Base-by-base conservation (phyloP, 78 protist genomes). In the Protostelium mycophagum region DNA sequence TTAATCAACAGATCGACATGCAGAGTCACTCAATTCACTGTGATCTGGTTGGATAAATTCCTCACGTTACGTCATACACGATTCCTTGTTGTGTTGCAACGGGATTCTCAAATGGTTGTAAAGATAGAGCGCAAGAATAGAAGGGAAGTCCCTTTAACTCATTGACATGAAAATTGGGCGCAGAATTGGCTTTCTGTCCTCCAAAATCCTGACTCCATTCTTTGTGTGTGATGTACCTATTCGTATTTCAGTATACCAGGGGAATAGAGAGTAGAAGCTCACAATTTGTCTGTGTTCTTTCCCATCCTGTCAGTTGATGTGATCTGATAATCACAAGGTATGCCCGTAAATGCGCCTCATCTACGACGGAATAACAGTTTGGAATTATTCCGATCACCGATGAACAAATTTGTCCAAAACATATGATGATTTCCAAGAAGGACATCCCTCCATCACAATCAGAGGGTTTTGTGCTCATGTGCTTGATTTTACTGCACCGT, bases 71-170 rank as follows among this genome's bases (percentile, higher is more conserved):
- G 39, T 95, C 98, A 37, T 85, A 97, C 10, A 96, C 35, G 88
- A 36, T 23, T 83, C 99, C 99, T 36, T 97, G 93, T 28, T 34
- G 34, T n/a, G 93, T 94, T 83, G 95, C 89, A 51, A 96, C 88
- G 38, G 97, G 97, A 37, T 89, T 86, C 37, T 92, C 91, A 37
- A 95, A 91, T 5, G 97, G 96, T 85, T 88, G 96, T 1, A 97
- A 83, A 25, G 98, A 93, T 34, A 97, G 86, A 29, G 93, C 89
- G 37, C 98, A 97, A 89, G 90, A 90, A 84, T 91, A 38, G 63
- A 90, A 97, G 1, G 98, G 97, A 0, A 96, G 94, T n/a, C 91
- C 88, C 36, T 85, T 84, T 23, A 85, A 35, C 28, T 37, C 83
- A 34, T 37, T 39, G 34, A 37, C 34, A 29, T 86, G 85, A 1